A percentile compares a stretch with the other conserved stretches of the same genome.
Conservation (phyloP, 805 yeast genomes). For the Lachancea quebecensis region DNA sequence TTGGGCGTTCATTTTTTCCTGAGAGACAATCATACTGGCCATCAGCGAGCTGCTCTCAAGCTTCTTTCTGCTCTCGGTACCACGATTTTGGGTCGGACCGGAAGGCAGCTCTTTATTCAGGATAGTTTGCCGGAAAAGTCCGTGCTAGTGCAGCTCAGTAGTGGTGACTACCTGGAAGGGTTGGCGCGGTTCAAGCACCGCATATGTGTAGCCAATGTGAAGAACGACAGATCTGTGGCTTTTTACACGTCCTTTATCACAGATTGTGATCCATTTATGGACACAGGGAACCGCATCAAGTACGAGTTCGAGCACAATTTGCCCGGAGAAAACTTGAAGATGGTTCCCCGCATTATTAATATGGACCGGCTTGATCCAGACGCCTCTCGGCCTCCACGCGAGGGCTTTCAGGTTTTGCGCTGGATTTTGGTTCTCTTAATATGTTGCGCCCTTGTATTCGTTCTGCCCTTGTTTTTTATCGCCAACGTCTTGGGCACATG, state of each 20-base stretch:
- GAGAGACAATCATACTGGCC: slow-evolving; percentile 12
- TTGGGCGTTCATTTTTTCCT: slow-evolving; percentile 51
- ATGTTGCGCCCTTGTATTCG: slow-evolving; percentile 2
- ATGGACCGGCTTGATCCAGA: slow-evolving; percentile 17
- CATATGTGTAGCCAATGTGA: slow-evolving; percentile 61
- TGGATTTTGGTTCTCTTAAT: not conserved
- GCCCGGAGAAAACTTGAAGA: slow-evolving; percentile 19
- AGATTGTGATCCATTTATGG: slow-evolving; percentile 64
- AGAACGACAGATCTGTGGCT: slow-evolving; percentile 81
- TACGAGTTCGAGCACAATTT: slow-evolving; percentile 41
- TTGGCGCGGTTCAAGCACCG: slow-evolving; percentile 50
- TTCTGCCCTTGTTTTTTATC: slow-evolving; percentile 24
- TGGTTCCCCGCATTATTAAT: slow-evolving; percentile 25
- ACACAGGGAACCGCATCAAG: slow-evolving; percentile 41
- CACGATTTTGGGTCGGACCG: slow-evolving; percentile 55
- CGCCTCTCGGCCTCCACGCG: slow-evolving; percentile 1
- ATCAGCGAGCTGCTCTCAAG: slow-evolving; percentile 11
- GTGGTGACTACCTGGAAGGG: slow-evolving; percentile 45
- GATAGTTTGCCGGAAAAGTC: slow-evolving; percentile 30
- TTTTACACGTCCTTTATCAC: slow-evolving; percentile 79
- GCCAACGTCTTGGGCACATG: slow-evolving; percentile 26
- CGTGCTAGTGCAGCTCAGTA: slow-evolving; percentile 37
- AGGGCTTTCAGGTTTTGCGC: slow-evolving; percentile 5
- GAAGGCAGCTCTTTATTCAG: slow-evolving; percentile 62
- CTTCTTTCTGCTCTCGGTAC: slow-evolving; percentile 48